Evolutionary conservation across 768 basidiomycete genomes (phyloP), one percentile per base, ranked within the genome.

Genomic region (Mycena filopes): DNA sequence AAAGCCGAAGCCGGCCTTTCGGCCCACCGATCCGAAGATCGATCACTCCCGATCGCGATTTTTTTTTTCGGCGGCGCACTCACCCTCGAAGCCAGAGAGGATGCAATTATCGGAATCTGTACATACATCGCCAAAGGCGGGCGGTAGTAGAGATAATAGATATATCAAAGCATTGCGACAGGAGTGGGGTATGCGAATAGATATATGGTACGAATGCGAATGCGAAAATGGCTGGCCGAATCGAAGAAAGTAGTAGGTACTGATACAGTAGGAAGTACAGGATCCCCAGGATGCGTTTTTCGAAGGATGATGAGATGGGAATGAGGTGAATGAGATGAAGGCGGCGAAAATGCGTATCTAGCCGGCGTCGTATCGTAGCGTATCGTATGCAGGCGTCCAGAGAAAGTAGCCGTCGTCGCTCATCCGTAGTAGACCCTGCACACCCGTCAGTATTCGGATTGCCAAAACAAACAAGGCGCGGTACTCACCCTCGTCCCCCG

Each of bases 401-500:
- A 25, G 21, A 20, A 51, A 47, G 21, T 48, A 31, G 43, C 33
- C 28, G 26, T 53, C 47, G 46, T 41, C 21, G 21, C 59, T 59
- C 50, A 65, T 47, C 83, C 79, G 70, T 84, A 84, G 57, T 79
- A 77, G 55, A 84, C 74, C 57, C 84, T 84, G 59, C 45, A 26
- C 36, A 36, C 10, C 23, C 31, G 69, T 74, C 65, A 54, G 47
- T 41, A 25, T 6, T 45, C 23, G 21, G 2, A 11, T 21, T 41
- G 11, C 16, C 13, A 21, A 6, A 18, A 4, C 7, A 42, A 55
- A 58, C 31, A 63, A 20, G 43, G 43, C 51, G 31, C 21, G 61
- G 42, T 63, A 81, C 91, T 83, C 77, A 93, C 91, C 92, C 91
- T 78, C 87, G 78, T n/a, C n/a, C n/a, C n/a, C n/a, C n/a, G n/a